A percentile compares a stretch with the other conserved stretches of the same genome.
Evolutionary conservation across 2,329 filamentous ascomycete species (phyloP).

Genomic region (Apiospora phragmitis): DNA sequence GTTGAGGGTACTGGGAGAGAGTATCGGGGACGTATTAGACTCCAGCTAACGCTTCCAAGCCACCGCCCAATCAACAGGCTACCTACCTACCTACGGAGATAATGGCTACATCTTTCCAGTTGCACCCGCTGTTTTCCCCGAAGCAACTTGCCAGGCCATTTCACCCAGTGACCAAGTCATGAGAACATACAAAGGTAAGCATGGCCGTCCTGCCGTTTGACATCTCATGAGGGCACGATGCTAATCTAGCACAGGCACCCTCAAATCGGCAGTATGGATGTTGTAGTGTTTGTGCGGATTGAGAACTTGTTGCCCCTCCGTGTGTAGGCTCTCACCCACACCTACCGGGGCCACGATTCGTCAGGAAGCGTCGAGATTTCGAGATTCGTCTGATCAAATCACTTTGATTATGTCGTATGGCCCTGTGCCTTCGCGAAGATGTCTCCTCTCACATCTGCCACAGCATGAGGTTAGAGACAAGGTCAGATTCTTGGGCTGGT

Average conservation of each 20-base stretch:
- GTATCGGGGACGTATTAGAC: neutral
- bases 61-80: neutral
- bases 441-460: conserved; percentile 64
- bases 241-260: neutral
- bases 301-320: neutral
- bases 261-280: neutral
- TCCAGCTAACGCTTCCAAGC: neutral
- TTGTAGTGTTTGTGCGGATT: neutral
- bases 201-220: neutral
- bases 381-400: no score
- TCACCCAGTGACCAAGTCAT: neutral
- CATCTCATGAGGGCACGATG: neutral
- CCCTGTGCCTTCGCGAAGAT: conserved; percentile 64
- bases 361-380: neutral
- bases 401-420: conserved; percentile 48
- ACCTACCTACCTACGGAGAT: no score
- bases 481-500: conserved; percentile 92
- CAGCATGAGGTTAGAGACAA: conserved; percentile 63
- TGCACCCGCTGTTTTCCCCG: neutral
- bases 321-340: neutral
- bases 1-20: neutral
- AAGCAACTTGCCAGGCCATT: neutral
- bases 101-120: neutral
- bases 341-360: neutral
- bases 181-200: neutral